Percentiles rank a stretch among this genome's conserved stretches.
Conservation (phyloP, 1,139 yeast genomes). For the Lodderomyces parapsilosis region DNA sequence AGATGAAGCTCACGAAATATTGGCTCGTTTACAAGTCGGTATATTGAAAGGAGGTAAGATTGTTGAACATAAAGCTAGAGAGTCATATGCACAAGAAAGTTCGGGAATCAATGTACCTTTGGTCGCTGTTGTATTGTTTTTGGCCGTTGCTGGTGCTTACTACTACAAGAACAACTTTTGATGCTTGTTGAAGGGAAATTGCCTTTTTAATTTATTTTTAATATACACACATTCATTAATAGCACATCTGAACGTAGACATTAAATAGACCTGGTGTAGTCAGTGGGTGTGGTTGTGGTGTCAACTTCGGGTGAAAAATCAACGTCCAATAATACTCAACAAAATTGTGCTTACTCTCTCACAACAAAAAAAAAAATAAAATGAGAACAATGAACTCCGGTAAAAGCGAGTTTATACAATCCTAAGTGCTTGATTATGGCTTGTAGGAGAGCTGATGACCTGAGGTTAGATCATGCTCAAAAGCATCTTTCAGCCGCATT, state of each 20-base stretch:
- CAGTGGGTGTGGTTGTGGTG: neutral
- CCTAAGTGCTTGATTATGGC: too few relatives aligned
- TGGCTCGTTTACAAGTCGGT: constrained; percentile 71
- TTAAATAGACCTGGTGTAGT: neutral
- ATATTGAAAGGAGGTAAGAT: constrained; percentile 43
- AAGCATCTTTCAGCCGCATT: too few relatives aligned
- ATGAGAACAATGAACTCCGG: neutral
- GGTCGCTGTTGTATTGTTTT: constrained; percentile 49
- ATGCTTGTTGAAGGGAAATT: neutral
- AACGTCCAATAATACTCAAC: constrained; percentile 2
- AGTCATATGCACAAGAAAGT: constrained; percentile 21
- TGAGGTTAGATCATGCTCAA: too few relatives aligned
- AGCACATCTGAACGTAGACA: neutral
- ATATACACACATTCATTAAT: neutral
- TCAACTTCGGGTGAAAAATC: neutral
- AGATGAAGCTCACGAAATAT: constrained; percentile 85
- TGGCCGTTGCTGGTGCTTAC: constrained; percentile 59
- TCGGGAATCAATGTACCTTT: constrained; percentile 27
- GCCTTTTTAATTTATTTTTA: neutral
- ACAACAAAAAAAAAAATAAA: neutral
- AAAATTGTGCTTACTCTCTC: neutral
- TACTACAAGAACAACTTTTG: constrained; percentile 24
- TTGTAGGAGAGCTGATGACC: too few relatives aligned
- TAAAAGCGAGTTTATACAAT: too few relatives aligned
- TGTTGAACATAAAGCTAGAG: constrained; percentile 12